Evolutionary conservation across 2,329 filamentous ascomycete species (phyloP), one percentile per base, ranked within the genome.

Genomic region (Botryotinia calthae): DNA sequence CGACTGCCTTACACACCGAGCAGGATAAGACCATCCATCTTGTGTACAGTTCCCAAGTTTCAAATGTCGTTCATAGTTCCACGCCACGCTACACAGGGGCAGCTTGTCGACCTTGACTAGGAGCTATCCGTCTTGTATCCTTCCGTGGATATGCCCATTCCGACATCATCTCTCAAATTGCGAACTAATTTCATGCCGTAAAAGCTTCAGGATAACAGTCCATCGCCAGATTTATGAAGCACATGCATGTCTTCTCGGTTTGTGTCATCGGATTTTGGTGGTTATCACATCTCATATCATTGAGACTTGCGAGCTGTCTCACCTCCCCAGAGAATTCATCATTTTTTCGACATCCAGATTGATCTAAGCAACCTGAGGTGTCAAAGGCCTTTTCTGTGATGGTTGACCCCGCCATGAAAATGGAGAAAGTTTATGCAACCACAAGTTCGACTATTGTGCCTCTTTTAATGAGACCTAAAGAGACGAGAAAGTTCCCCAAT

Each of bases 391-490:
- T n/a, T 25, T 25, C 20, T n/a, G 6, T 16, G 4, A 72, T 58
- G 22, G 62, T 20, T 44, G 28, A 34, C 51, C 16, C 48, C n/a
- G 5, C 48, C n/a, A 78, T 76, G 75, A 74, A 77, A 46, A 70
- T 73, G 16, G 9, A 68, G 20, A 77, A 76, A 71, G 72, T 67
- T 4, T 78, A 77, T 64, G 74, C 76, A 5, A 75, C 73, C 7
- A 78, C 78, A 28, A 77, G 75, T 20, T 77, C 78, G 18, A 79
- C 76, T 0, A 76, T 76, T 12, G 73, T 75, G 34, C 78, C 79
- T 14, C 71, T 80, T 4, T 75, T 80, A 42, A 65, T 75, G 12
- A 70, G 71, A 62, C 78, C 78, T 0, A 67, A 75, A 65, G 73
- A 64, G 12, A 31, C 46, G 74, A 70, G 40, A 74, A 76, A 67